Conservation (phyloP, 179 eudicot genomes). For the Carnegiea gigantea region DNA sequence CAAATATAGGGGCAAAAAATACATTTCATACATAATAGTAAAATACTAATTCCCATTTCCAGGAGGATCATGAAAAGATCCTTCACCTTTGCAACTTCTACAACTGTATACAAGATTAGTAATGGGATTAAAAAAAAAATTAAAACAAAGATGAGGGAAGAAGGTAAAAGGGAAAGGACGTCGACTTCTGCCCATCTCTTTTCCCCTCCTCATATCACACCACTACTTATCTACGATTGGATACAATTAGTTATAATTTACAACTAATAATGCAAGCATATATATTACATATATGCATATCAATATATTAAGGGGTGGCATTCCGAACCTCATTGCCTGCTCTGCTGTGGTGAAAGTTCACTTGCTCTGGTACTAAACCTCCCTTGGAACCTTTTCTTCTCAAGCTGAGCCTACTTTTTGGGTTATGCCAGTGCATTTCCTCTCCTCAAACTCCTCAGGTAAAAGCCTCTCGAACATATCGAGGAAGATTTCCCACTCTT, state of each 20-base stretch:
- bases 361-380: background rate
- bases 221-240: conserved; percentile 27
- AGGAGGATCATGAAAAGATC: conserved; percentile 11
- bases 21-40: background rate
- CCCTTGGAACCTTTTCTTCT: conserved; percentile 4
- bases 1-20: too few relatives aligned
- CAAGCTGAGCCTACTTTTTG: conserved; percentile 71
- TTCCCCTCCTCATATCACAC: conserved; percentile 31
- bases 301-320: background rate
- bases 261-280: conserved; percentile 20
- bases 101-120: conserved; percentile 18
- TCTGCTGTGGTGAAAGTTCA: background rate
- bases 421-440: conserved; percentile 48
- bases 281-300: conserved; percentile 2
- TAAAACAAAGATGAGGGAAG: conserved; percentile 21
- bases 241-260: conserved; percentile 18
- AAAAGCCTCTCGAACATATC: conserved; percentile 57
- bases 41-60: conserved; percentile 24
- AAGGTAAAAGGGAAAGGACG: conserved; percentile 46
- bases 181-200: conserved; percentile 35
- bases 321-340: conserved; percentile 8
- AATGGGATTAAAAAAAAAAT: background rate
- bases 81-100: conserved; percentile 20
- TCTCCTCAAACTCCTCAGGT: conserved; percentile 69
- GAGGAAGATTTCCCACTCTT: conserved; percentile 68